These are phyloP conservation scores for Scleroderma citrinum DNA, from an alignment of 768 basidiomycete species.

Conservation along the genomic window DNA sequence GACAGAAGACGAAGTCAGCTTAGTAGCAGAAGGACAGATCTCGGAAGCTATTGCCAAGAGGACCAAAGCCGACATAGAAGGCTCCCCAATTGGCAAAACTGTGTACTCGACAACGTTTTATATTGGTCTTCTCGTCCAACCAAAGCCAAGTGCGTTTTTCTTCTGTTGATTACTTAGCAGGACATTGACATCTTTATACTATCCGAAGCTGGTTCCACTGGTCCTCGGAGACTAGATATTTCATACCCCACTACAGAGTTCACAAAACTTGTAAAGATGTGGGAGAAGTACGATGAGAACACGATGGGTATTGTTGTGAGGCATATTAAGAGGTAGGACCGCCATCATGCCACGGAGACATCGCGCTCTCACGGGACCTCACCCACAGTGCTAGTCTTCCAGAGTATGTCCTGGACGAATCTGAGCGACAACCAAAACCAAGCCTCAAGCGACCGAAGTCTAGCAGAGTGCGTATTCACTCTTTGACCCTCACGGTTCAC, in stretches of 20 bases:
- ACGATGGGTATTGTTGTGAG: slow-evolving; percentile 94
- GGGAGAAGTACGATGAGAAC: slow-evolving; percentile 90
- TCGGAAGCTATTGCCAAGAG: slow-evolving; percentile 66
- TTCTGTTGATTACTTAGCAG: slow-evolving; percentile 10
- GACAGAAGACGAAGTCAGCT: slow-evolving; percentile 80
- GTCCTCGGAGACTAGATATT: slow-evolving; percentile 85
- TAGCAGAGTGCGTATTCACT: slow-evolving; percentile 40
- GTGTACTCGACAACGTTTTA: slow-evolving; percentile 98
- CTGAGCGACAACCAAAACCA: slow-evolving; percentile 69
- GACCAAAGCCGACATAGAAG: slow-evolving; percentile 73
- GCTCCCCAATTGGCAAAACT: slow-evolving; percentile 66
- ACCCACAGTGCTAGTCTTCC: slow-evolving; percentile 60
- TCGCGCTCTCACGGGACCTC: slow-evolving; percentile 16
- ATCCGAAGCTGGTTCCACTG: slow-evolving; percentile 61
- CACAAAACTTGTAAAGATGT: slow-evolving; percentile 86
- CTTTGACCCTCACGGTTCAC: slow-evolving; percentile 8
- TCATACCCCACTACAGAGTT: slow-evolving; percentile 97
- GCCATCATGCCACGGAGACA: slow-evolving; percentile 10
- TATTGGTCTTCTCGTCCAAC: slow-evolving; percentile 88
- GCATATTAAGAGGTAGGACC: slow-evolving; percentile 78
- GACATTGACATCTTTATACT: slow-evolving; percentile 11
- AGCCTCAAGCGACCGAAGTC: slow-evolving; percentile 71
- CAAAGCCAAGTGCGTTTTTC: slow-evolving; percentile 70
- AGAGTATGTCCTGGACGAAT: slow-evolving; percentile 76
- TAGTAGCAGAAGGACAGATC: slow-evolving; percentile 84